phyloP scores from a whole-genome alignment of 2,329 filamentous ascomycete species.

The Phoma sp. region DNA sequence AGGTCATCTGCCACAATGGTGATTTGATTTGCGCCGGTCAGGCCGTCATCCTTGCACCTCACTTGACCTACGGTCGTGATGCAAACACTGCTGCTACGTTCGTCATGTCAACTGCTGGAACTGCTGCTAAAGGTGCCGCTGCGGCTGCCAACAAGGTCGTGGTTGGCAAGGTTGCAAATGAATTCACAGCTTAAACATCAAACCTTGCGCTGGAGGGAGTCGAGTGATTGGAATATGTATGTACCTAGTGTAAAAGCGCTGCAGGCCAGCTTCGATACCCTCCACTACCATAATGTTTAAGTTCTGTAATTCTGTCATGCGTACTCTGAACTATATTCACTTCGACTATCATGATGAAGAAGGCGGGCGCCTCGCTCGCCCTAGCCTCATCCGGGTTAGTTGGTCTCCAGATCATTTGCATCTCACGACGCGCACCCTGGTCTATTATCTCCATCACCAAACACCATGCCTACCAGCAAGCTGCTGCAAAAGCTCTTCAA shows the following conservation, averaged over 20 bases:
- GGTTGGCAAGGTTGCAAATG: slow-evolving; percentile 6
- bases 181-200: slow-evolving; percentile 10
- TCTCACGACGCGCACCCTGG: neutral
- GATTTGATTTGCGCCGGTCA: slow-evolving; percentile 47
- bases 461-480: neutral
- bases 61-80: slow-evolving; percentile 45
- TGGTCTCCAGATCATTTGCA: neutral
- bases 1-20: slow-evolving; percentile 45
- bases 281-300: slow-evolving; percentile 1
- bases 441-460: neutral
- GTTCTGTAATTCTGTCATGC: neutral
- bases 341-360: too few relatives aligned
- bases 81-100: slow-evolving; percentile 44
- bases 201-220: neutral
- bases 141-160: slow-evolving; percentile 14
- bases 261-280: slow-evolving; percentile 10
- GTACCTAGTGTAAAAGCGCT: slow-evolving; percentile 7
- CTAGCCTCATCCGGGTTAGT: slow-evolving; percentile 2
- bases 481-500: neutral
- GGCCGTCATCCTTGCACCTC: slow-evolving; percentile 39
- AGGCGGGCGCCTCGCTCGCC: neutral
- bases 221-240: neutral
- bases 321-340: too few relatives aligned
- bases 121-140: slow-evolving; percentile 14
- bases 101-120: slow-evolving; percentile 27